phyloP scores from a whole-genome alignment of 2,329 filamentous ascomycete genomes.

The Aspergillus tanneri region DNA sequence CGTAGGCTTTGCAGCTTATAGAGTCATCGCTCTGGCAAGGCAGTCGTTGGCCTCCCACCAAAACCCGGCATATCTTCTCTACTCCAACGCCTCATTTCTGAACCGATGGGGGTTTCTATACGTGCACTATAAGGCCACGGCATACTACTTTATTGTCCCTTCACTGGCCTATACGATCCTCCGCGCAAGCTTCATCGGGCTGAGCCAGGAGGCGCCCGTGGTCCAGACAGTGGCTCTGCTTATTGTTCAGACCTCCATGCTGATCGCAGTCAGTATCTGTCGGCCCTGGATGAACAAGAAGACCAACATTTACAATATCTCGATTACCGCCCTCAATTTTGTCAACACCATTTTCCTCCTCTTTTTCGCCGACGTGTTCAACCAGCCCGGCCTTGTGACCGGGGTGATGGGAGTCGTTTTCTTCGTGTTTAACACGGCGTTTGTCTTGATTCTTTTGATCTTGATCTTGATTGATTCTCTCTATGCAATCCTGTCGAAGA shows the following conservation, averaged over 20 bases:
- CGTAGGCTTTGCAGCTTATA: slow-evolving; percentile 79
- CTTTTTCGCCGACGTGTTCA: slow-evolving; percentile 83
- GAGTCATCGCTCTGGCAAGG: slow-evolving; percentile 83
- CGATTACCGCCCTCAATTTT: slow-evolving; percentile 86
- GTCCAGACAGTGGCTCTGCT: slow-evolving; percentile 80
- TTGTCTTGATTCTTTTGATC: slow-evolving; percentile 76
- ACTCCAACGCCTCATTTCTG: slow-evolving; percentile 83
- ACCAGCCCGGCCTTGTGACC: slow-evolving; percentile 75
- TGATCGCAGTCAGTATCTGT: slow-evolving; percentile 76
- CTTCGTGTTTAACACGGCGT: slow-evolving; percentile 81
- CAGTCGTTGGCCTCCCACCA: slow-evolving; percentile 86
- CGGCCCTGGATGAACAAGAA: slow-evolving; percentile 98
- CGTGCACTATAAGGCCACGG: slow-evolving; percentile 90
- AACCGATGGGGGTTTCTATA: slow-evolving; percentile 99
- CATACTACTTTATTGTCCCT: slow-evolving; percentile 89
- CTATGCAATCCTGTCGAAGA: slow-evolving; percentile 83
- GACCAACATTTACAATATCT: slow-evolving; percentile 92
- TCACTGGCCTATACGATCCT: slow-evolving; percentile 72
- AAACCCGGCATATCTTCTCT: slow-evolving; percentile 93
- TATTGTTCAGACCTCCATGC: slow-evolving; percentile 73
- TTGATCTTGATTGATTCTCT: slow-evolving; percentile 73
- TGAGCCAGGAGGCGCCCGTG: slow-evolving; percentile 67
- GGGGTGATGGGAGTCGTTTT: slow-evolving; percentile 86
- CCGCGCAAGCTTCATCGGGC: slow-evolving; percentile 84
- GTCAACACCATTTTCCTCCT: slow-evolving; percentile 84